Percentiles rank a stretch among this genome's conserved stretches.
These are phyloP conservation scores for Coniochaeta sp. DNA, from an alignment of 2,329 filamentous ascomycete species.

Conservation along the genomic window DNA sequence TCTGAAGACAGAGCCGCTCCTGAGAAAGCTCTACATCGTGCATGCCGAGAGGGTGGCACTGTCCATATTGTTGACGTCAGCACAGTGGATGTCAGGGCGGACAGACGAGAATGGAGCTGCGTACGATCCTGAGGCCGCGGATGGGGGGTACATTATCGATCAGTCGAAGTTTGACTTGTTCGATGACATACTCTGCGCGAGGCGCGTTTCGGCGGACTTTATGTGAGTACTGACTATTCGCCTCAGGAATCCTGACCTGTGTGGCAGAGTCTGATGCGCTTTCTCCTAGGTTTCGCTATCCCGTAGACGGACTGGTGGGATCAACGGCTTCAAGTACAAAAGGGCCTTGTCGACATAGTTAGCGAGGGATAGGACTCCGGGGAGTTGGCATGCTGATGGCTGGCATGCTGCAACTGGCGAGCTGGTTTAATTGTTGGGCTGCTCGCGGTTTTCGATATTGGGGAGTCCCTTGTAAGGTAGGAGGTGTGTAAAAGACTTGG, in stretches of 20 bases:
- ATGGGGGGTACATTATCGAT: background rate
- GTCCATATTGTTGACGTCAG: background rate
- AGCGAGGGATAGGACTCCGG: background rate
- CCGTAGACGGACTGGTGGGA: background rate
- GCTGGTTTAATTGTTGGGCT: too few species aligned
- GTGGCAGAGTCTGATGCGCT: background rate
- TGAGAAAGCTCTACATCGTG: background rate
- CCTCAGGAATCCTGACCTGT: background rate
- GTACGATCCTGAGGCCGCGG: background rate
- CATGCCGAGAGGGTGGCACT: background rate
- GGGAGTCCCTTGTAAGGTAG: too few species aligned
- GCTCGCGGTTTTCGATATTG: too few species aligned
- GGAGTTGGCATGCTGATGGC: background rate
- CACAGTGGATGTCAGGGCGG: background rate
- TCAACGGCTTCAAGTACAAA: background rate
- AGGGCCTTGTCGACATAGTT: background rate
- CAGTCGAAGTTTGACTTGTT: background rate
- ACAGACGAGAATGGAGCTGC: background rate
- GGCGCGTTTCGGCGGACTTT: background rate
- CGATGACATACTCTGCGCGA: slow-evolving; percentile 1
- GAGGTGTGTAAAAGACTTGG: too few species aligned
- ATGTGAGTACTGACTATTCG: background rate
- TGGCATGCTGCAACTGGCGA: too few species aligned
- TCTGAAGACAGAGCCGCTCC: background rate
- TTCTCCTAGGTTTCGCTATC: background rate